Evolutionary conservation across 1,284 basidiomycete species (phyloP).

Genomic region (Boletus mariae): DNA sequence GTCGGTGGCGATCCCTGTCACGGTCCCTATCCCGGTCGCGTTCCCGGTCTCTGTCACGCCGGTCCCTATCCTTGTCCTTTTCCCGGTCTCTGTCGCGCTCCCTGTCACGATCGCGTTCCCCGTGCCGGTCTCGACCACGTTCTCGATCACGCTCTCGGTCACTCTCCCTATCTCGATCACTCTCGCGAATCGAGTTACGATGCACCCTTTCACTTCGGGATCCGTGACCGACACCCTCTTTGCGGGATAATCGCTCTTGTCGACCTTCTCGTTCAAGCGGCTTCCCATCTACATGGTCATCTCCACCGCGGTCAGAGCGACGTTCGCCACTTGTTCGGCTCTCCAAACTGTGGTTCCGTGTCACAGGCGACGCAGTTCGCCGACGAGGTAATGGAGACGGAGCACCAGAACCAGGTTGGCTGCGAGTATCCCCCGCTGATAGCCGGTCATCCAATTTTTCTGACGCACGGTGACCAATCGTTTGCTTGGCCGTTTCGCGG

Average conservation of each 20-base stretch:
- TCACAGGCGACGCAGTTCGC: conserved; percentile 63
- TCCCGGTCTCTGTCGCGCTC: conserved; percentile 41
- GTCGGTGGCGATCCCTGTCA: conserved; percentile 35
- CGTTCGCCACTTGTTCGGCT: conserved; percentile 69
- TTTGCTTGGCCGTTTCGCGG: conserved; percentile 70
- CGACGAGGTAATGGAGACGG: conserved; percentile 52
- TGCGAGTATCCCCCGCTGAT: conserved; percentile 35
- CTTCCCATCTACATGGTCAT: conserved; percentile 51
- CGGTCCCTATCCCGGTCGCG: conserved; percentile 38
- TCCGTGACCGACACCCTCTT: conserved; percentile 45
- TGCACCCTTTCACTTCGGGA: conserved; percentile 45
- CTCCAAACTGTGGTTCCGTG: conserved; percentile 66
- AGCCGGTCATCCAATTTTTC: conserved; percentile 43
- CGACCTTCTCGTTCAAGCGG: conserved; percentile 43
- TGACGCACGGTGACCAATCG: conserved; percentile 38
- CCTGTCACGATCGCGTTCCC: conserved; percentile 39
- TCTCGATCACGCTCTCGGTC: conserved; percentile 48
- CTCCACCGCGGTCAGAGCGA: conserved; percentile 49
- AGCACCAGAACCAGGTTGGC: conserved; percentile 45
- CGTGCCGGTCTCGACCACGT: conserved; percentile 44
- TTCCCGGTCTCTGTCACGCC: conserved; percentile 42
- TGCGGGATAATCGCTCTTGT: conserved; percentile 42
- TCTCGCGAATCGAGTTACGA: conserved; percentile 29
- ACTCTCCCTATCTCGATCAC: conserved; percentile 42
- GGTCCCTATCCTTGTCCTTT: conserved; percentile 39